phyloP scores from a whole-genome alignment of 1,284 basidiomycete species.

The Wallemia ichthyophaga region DNA sequence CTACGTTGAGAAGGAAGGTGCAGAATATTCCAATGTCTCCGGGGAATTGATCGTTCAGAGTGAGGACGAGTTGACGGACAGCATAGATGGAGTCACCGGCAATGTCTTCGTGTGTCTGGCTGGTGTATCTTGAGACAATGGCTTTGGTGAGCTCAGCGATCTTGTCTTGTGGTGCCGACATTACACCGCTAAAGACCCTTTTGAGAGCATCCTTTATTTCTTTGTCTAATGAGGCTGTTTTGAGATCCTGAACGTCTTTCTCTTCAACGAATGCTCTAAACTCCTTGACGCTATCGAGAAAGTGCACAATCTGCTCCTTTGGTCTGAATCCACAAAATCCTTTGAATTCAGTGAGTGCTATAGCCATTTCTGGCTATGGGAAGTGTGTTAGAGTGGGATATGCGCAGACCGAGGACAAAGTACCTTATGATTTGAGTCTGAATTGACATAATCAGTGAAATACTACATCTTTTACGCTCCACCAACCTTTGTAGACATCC shows the following conservation, averaged over 20 bases:
- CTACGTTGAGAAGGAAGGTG: constrained; percentile 64
- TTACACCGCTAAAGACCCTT: constrained; percentile 47
- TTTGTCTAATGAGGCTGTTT: constrained; percentile 23
- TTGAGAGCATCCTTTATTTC: constrained; percentile 31
- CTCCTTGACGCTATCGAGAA: constrained; percentile 44
- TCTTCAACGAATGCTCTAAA: constrained; percentile 37
- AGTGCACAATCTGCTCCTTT: constrained; percentile 32
- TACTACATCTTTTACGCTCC: not conserved
- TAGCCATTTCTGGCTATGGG: constrained; percentile 64
- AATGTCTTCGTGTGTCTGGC: constrained; percentile 9
- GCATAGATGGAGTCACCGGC: constrained; percentile 12
- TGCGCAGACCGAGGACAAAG: not conserved
- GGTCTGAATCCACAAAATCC: constrained; percentile 81
- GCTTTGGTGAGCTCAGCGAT: constrained; percentile 27
- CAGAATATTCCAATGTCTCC: constrained; percentile 85
- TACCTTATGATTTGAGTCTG: constrained; percentile 71
- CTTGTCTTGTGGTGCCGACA: constrained; percentile 31
- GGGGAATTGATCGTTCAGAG: constrained; percentile 53
- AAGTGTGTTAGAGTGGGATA: not conserved
- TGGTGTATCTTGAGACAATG: constrained; percentile 32
- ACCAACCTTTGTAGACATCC: constrained; percentile 60
- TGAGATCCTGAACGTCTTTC: constrained; percentile 17
- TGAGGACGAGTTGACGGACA: constrained; percentile 26
- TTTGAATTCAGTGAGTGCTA: constrained; percentile 68
- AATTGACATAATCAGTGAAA: constrained; percentile 1